Evolutionary conservation across 2,329 filamentous ascomycete genomes (phyloP).

Genomic region (Blastomyces gilchristii): DNA sequence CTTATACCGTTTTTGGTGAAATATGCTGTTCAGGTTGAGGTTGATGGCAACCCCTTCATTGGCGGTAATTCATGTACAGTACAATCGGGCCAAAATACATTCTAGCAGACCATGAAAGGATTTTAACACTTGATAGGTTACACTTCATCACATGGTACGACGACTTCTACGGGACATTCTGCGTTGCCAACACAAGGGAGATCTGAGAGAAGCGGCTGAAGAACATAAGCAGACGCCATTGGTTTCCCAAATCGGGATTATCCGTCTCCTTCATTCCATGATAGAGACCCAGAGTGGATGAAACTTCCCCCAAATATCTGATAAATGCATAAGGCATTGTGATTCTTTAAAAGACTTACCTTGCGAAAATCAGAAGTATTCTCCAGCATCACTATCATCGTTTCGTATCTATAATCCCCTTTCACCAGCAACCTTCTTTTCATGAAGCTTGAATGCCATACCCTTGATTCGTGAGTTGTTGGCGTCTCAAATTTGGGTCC

Average conservation of each 20-base stretch:
- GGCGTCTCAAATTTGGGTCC: not conserved
- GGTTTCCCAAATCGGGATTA: not conserved
- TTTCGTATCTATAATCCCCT: not conserved
- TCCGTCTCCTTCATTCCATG: not conserved
- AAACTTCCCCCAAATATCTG: not conserved
- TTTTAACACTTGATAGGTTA: not conserved
- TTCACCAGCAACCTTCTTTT: not conserved
- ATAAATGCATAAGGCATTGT: not conserved
- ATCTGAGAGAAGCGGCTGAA: not conserved
- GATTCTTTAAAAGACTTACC: not conserved
- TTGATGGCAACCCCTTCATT: not conserved
- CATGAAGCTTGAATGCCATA: not conserved
- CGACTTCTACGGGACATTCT: not conserved
- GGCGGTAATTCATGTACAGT: not conserved
- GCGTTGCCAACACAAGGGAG: not conserved
- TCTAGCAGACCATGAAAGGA: not conserved
- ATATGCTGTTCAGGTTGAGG: not conserved
- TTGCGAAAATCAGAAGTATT: not conserved
- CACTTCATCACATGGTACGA: not conserved
- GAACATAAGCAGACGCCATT: not conserved
- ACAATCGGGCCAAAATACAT: not conserved
- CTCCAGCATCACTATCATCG: not conserved
- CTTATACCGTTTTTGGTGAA: not conserved
- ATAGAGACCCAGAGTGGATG: not conserved
- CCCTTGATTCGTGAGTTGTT: not conserved